These are phyloP conservation scores for Penicillium bialowiezense DNA, from an alignment of 495 filamentous ascomycete genomes.

Conservation along the genomic window DNA sequence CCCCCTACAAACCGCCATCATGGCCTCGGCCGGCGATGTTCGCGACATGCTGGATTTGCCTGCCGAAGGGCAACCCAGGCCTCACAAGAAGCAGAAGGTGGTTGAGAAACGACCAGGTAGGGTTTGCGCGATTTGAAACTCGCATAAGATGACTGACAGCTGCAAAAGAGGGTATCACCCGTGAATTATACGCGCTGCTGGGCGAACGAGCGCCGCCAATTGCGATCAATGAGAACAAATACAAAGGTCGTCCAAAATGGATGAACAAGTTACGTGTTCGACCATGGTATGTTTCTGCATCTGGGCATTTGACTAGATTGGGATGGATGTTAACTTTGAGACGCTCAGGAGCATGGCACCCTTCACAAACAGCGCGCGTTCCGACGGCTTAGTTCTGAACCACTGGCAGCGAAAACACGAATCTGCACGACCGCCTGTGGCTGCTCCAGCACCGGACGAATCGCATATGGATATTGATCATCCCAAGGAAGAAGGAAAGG, in stretches of 20 bases:
- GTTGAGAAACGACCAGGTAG: constrained; percentile 66
- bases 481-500: constrained; percentile 20
- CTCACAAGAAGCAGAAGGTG: constrained; percentile 76
- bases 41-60: constrained; percentile 88
- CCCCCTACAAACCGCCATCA: constrained; percentile 32
- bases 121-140: background rate
- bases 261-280: constrained; percentile 52
- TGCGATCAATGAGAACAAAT: constrained; percentile 63
- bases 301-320: background rate
- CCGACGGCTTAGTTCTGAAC: constrained; percentile 53
- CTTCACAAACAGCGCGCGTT: constrained; percentile 59
- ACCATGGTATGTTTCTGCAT: constrained; percentile 47
- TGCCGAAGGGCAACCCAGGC: constrained; percentile 57
- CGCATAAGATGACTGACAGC: constrained; percentile 6
- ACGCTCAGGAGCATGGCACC: constrained; percentile 47
- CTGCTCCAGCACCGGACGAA: constrained; percentile 28
- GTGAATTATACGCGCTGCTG: constrained; percentile 63
- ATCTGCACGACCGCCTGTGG: constrained; percentile 30
- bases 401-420: constrained; percentile 61
- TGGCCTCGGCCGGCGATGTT: constrained; percentile 78
- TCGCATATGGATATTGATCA: constrained; percentile 44
- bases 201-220: constrained; percentile 69
- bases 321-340: background rate
- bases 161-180: constrained; percentile 68
- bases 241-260: constrained; percentile 60